phyloP scores from a whole-genome alignment of 2,329 filamentous ascomycete genomes.

The Paecilomyces variotii region DNA sequence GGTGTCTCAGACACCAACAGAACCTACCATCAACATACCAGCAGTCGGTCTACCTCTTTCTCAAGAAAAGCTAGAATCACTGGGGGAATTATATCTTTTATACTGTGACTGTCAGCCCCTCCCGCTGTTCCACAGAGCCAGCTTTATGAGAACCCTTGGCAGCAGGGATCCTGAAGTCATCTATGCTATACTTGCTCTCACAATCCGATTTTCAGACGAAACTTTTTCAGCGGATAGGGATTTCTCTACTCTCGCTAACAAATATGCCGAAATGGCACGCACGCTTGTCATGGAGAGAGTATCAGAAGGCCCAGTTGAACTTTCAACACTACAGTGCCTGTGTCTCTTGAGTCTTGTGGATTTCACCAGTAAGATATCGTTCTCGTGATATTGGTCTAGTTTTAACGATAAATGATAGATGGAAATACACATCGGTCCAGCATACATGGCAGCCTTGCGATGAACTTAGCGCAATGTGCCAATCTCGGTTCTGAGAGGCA shows the following conservation, averaged over 20 bases:
- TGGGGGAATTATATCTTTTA: slow-evolving; percentile 37
- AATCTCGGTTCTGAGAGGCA: slow-evolving; percentile 33
- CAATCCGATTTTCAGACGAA: slow-evolving; percentile 34
- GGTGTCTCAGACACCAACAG: not conserved
- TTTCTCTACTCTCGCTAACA: slow-evolving; percentile 19
- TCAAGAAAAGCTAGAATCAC: slow-evolving; percentile 27
- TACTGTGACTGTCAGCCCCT: slow-evolving; percentile 46
- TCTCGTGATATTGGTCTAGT: not conserved
- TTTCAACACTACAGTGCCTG: slow-evolving; percentile 36
- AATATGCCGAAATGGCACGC: slow-evolving; percentile 31
- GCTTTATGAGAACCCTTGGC: slow-evolving; percentile 33
- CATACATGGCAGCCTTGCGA: slow-evolving; percentile 33
- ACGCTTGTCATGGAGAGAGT: slow-evolving; percentile 32
- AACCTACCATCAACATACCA: not conserved
- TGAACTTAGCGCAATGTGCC: slow-evolving; percentile 39
- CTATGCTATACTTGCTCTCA: slow-evolving; percentile 33
- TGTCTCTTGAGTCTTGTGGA: slow-evolving; percentile 35
- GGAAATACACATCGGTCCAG: slow-evolving; percentile 30
- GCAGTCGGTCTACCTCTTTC: slow-evolving; percentile 24
- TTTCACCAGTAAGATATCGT: slow-evolving; percentile 28
- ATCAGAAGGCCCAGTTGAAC: slow-evolving; percentile 31
- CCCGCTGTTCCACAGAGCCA: slow-evolving; percentile 37
- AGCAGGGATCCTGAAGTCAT: slow-evolving; percentile 30
- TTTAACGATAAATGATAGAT: slow-evolving; percentile 16
- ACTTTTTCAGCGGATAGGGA: slow-evolving; percentile 14